Percentiles rank a stretch among this genome's conserved stretches.
Conservation (phyloP, 2,329 filamentous ascomycete species). For the Ascochyta viciae-villosae region DNA sequence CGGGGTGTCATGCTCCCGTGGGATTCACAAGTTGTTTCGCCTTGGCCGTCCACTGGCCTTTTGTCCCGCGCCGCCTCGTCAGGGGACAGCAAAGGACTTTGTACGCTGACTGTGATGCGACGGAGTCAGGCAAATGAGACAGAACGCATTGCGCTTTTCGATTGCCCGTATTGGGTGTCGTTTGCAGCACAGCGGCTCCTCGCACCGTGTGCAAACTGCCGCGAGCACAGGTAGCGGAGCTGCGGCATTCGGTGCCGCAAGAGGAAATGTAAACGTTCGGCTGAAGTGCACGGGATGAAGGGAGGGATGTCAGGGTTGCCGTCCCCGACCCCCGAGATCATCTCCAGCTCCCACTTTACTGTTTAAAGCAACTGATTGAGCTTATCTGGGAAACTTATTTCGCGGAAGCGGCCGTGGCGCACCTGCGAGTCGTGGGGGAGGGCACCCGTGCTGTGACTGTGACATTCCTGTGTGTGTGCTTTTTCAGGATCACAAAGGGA, state of each 20-base stretch:
- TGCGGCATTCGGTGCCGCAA: conserved; percentile 6
- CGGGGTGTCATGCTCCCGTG: conserved; percentile 9
- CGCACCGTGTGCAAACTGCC: conserved; percentile 7
- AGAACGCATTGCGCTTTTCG: conserved; percentile 1
- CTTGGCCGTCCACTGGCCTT: conserved; percentile 16
- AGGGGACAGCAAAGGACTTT: background rate
- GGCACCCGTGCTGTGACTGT: conserved; percentile 8
- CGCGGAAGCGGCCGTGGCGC: conserved; percentile 20
- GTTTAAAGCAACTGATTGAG: conserved; percentile 3
- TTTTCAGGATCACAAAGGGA: conserved; percentile 15
- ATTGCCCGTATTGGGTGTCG: background rate
- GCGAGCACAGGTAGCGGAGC: conserved; percentile 5
- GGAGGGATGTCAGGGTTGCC: conserved; percentile 4
- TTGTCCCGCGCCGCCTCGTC: conserved; percentile 13
- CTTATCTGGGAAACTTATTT: conserved; percentile 10
- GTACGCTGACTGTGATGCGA: conserved; percentile 1
- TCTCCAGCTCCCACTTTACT: conserved; percentile 13
- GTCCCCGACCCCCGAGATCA: conserved; percentile 15
- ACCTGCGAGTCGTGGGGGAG: conserved; percentile 7
- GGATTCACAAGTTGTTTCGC: conserved; percentile 31
- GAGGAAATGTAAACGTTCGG: conserved; percentile 17
- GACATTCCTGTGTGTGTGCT: conserved; percentile 13
- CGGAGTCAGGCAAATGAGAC: conserved; percentile 15
- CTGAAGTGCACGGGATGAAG: conserved; percentile 13
- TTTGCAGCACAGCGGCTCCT: conserved; percentile 3